phyloP scores from a whole-genome alignment of 2,329 filamentous ascomycete genomes.

The Cladorrhinum sp. region DNA sequence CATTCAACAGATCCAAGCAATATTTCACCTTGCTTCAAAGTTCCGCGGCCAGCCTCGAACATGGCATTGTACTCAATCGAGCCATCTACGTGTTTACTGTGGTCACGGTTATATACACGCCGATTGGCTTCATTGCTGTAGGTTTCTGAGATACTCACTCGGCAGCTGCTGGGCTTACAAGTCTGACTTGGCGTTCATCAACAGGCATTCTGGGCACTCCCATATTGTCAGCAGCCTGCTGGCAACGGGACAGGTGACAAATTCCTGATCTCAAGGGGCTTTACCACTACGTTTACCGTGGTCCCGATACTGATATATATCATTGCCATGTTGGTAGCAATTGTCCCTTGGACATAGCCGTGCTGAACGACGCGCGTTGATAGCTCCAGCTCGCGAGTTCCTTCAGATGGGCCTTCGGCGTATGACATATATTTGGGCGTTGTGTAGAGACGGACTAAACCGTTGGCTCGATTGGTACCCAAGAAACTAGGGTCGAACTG shows the following conservation, averaged over 20 bases:
- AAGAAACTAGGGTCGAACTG: too few relatives aligned
- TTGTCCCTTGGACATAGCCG: not conserved
- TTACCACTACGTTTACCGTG: not conserved
- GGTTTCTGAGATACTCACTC: not conserved
- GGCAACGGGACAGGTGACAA: not conserved
- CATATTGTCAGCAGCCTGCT: not conserved
- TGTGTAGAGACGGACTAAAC: too few relatives aligned
- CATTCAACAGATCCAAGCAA: too few relatives aligned
- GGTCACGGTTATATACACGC: slow-evolving; percentile 14
- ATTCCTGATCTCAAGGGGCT: not conserved
- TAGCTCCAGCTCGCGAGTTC: too few relatives aligned
- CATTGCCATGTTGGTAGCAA: not conserved
- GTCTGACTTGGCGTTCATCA: not conserved
- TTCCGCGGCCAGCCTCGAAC: too few relatives aligned
- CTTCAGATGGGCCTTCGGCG: too few relatives aligned
- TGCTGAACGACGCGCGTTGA: not conserved
- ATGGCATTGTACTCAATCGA: slow-evolving; percentile 15
- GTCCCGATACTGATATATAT: not conserved
- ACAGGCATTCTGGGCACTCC: not conserved
- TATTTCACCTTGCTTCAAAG: too few relatives aligned
- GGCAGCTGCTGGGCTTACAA: not conserved
- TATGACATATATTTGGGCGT: too few relatives aligned
- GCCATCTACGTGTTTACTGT: slow-evolving; percentile 17
- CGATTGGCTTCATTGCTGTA: slow-evolving; percentile 10
- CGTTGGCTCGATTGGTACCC: too few relatives aligned